Evolutionary conservation across 768 basidiomycete genomes (phyloP).

Genomic region (Tylopilus subfusipes): DNA sequence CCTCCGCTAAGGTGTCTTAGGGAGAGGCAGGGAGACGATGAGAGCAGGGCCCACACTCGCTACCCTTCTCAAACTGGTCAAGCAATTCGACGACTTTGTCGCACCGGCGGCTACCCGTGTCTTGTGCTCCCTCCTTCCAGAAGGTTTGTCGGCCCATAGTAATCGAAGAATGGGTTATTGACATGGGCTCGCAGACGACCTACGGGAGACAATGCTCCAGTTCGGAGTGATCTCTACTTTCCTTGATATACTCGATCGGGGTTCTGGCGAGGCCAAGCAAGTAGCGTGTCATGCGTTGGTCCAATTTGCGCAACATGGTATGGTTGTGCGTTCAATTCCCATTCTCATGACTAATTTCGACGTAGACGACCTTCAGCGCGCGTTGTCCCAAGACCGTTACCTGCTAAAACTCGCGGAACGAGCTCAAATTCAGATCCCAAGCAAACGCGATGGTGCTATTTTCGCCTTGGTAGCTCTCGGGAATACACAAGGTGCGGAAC

Average conservation of each 20-base stretch:
- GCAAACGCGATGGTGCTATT: slow-evolving; percentile 18
- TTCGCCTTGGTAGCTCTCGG: slow-evolving; percentile 17
- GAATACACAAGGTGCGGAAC: not conserved
- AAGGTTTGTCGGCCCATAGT: slow-evolving; percentile 12
- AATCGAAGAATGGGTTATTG: not conserved
- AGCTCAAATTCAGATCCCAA: slow-evolving; percentile 2
- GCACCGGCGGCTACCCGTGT: slow-evolving; percentile 26
- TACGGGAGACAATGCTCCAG: slow-evolving; percentile 18
- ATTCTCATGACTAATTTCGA: not conserved
- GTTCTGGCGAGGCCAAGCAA: slow-evolving; percentile 19
- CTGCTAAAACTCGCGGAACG: slow-evolving; percentile 16
- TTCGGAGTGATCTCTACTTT: slow-evolving; percentile 14
- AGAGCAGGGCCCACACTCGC: slow-evolving; percentile 1
- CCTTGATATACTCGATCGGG: slow-evolving; percentile 18
- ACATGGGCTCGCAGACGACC: slow-evolving; percentile 11
- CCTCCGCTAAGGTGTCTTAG: not conserved
- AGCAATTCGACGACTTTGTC: slow-evolving; percentile 27
- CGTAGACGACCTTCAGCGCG: slow-evolving; percentile 8
- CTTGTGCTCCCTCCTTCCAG: slow-evolving; percentile 24
- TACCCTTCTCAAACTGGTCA: slow-evolving; percentile 20
- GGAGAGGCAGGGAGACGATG: slow-evolving; percentile 7
- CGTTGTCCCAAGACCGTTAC: slow-evolving; percentile 5
- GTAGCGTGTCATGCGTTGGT: slow-evolving; percentile 12
- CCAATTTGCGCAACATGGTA: slow-evolving; percentile 20
- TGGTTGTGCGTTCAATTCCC: not conserved